A percentile compares a stretch with the other conserved stretches of the same genome.
These are phyloP conservation scores for Podosphaera fusca DNA, from an alignment of 2,329 filamentous ascomycete species.

Conservation along the genomic window DNA sequence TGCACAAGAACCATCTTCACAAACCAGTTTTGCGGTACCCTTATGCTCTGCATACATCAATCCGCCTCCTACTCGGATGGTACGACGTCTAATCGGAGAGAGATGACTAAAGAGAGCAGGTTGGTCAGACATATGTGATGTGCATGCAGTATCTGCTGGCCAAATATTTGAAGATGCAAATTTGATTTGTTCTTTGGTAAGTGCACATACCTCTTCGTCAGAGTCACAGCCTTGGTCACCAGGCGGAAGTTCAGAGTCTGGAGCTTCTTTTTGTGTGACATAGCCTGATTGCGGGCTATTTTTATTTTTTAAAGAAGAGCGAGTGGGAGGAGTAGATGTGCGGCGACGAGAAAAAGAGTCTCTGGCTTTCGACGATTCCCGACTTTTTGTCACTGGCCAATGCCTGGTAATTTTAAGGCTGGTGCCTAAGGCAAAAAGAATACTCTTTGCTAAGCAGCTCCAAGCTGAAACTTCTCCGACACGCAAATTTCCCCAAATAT, in stretches of 20 bases:
- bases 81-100: background rate
- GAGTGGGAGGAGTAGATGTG: background rate
- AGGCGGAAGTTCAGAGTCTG: background rate
- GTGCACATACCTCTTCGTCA: background rate
- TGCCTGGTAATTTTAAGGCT: too few species aligned
- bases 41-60: background rate
- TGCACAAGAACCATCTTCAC: background rate
- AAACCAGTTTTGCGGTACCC: background rate
- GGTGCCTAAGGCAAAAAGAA: too few species aligned
- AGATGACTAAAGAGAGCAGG: background rate
- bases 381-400: background rate
- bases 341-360: background rate
- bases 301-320: background rate
- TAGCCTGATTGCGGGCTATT: background rate
- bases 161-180: background rate
- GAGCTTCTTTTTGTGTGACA: background rate
- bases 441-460: too few species aligned
- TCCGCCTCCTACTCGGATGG: background rate
- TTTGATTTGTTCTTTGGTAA: slow-evolving; percentile 1
- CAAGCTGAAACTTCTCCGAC: too few species aligned
- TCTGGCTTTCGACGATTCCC: background rate
- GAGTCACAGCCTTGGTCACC: background rate
- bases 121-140: background rate
- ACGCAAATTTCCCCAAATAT: too few species aligned
- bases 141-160: background rate